Conservation (phyloP, 2,329 filamentous ascomycete species). For the Penicillium decumbens region DNA sequence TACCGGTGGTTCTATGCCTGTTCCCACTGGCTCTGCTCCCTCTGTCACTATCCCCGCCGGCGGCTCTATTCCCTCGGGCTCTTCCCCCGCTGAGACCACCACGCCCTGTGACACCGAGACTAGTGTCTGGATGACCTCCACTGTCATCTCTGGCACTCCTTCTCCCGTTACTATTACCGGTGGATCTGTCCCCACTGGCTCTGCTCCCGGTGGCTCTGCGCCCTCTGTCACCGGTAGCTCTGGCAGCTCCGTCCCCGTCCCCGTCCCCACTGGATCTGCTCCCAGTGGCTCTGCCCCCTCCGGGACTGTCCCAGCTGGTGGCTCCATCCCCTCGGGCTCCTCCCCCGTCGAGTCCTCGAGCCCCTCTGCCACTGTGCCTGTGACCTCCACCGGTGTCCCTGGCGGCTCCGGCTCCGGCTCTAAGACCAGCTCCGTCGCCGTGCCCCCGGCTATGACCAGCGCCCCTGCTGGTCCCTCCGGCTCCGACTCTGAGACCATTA, state of each 20-base stretch:
- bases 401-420: constrained; percentile 8
- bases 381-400: background rate
- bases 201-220: constrained; percentile 2
- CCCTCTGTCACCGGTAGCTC: background rate
- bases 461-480: constrained; percentile 11
- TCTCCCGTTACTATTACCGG: background rate
- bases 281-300: constrained; percentile 2
- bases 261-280: constrained; percentile 5
- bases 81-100: background rate
- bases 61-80: constrained; percentile 5
- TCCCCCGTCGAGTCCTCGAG: background rate
- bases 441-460: constrained; percentile 14
- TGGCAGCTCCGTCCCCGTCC: constrained; percentile 3
- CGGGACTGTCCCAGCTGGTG: constrained; percentile 2
- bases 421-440: constrained; percentile 7
- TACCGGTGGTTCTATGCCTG: constrained; percentile 1
- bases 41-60: background rate
- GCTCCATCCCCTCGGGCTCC: constrained; percentile 3
- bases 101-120: constrained; percentile 20
- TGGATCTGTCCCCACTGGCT: constrained; percentile 4
- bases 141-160: constrained; percentile 8
- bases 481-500: constrained; percentile 15
- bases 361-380: background rate
- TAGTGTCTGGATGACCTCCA: constrained; percentile 9
- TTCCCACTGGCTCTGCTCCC: constrained; percentile 4